Conservation (phyloP, 192 early-diverging fungal genomes). For the Thoreauomyces humboldtii region DNA sequence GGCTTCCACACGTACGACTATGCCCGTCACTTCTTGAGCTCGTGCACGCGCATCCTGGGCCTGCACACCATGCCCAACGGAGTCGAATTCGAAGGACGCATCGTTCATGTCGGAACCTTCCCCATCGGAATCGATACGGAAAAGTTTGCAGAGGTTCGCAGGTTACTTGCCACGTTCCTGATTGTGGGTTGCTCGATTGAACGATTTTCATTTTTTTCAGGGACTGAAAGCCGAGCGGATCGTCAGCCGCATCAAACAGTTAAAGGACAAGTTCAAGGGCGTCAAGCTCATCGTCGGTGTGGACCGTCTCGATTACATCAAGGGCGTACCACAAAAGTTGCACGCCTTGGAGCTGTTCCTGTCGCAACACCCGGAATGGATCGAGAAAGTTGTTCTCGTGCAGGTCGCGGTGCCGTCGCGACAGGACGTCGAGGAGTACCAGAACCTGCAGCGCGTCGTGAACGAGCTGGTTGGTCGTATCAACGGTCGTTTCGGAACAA, state of each 20-base stretch:
- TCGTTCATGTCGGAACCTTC: conserved; percentile 95
- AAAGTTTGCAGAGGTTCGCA: conserved; percentile 75
- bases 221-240: conserved; percentile 71
- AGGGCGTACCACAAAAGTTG: conserved; percentile 99
- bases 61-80: conserved; percentile 90
- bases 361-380: conserved; percentile 82
- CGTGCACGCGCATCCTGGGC: conserved; percentile 95
- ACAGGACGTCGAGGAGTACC: conserved; percentile 98
- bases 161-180: too few relatives aligned
- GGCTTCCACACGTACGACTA: conserved; percentile 99
- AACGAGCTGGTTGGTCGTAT: conserved; percentile 98
- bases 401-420: conserved; percentile 98
- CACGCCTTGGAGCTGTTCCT: conserved; percentile 94
- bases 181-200: too few relatives aligned
- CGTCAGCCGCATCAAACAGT: conserved; percentile 67
- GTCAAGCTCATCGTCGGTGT: conserved; percentile 93
- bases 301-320: conserved; percentile 99
- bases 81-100: conserved; percentile 88
- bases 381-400: conserved; percentile 85
- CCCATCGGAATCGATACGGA: conserved; percentile 98
- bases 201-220: too few relatives aligned
- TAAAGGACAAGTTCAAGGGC: conserved; percentile 84
- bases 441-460: conserved; percentile 87
- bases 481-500: conserved; percentile 92
- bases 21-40: conserved; percentile 95